Percentiles rank a stretch among this genome's conserved stretches.
phyloP scores from a whole-genome alignment of 2,329 filamentous ascomycete genomes.

The Alternaria sp. region DNA sequence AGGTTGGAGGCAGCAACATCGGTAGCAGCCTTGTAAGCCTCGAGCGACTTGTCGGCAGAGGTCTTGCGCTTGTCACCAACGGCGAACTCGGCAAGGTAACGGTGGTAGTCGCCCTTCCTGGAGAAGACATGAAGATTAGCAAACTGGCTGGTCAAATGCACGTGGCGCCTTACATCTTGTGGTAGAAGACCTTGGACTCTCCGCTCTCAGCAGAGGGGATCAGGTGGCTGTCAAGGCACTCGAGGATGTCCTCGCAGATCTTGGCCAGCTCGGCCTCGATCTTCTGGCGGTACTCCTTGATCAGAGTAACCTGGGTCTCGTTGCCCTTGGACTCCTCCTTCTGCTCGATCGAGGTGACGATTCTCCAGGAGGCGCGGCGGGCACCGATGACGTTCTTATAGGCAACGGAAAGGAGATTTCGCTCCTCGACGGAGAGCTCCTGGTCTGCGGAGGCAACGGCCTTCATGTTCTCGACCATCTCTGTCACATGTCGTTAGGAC shows the following conservation, averaged over 20 bases:
- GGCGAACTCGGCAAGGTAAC: slow-evolving; percentile 97
- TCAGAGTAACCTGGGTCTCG: slow-evolving; percentile 84
- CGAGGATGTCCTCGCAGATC: slow-evolving; percentile 97
- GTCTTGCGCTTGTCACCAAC: slow-evolving; percentile 93
- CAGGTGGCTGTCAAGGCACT: slow-evolving; percentile 90
- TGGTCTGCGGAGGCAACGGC: slow-evolving; percentile 82
- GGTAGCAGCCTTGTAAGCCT: slow-evolving; percentile 95
- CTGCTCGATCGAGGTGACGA: slow-evolving; percentile 98
- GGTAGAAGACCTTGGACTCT: slow-evolving; percentile 99
- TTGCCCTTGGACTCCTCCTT: slow-evolving; percentile 99
- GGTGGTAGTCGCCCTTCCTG: slow-evolving; percentile 99
- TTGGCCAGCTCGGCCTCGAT: slow-evolving; percentile 96
- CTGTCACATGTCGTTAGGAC: slow-evolving; percentile 57
- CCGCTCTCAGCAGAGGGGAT: slow-evolving; percentile 93
- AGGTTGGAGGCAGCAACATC: slow-evolving; percentile 90
- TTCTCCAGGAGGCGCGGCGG: slow-evolving; percentile 96
- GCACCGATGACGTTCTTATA: slow-evolving; percentile 99
- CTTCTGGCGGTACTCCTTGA: slow-evolving; percentile 99
- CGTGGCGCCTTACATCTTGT: slow-evolving; percentile 84
- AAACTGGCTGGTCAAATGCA: background rate
- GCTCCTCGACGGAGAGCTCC: slow-evolving; percentile 81
- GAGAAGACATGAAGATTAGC: slow-evolving; percentile 33
- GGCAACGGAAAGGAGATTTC: slow-evolving; percentile 94
- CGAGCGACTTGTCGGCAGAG: slow-evolving; percentile 90
- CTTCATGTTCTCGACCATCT: slow-evolving; percentile 99